These are phyloP conservation scores for Pseudogymnoascus sp. DNA, from an alignment of 2,329 filamentous ascomycete genomes.

Conservation along the genomic window DNA sequence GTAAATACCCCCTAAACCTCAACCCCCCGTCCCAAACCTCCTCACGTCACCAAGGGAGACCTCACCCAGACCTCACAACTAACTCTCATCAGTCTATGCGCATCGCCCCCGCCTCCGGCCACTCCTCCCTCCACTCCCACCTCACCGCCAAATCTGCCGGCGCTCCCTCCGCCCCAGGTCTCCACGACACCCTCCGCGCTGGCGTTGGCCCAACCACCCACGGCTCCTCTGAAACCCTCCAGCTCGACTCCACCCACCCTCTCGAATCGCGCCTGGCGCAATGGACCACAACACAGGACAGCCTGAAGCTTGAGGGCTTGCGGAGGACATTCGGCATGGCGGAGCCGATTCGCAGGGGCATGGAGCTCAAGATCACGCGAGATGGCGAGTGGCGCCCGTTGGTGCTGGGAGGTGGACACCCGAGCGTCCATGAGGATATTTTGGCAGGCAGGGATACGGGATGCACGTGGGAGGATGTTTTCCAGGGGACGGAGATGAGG, in stretches of 20 bases:
- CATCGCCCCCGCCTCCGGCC: conserved; percentile 65
- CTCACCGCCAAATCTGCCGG: conserved; percentile 47
- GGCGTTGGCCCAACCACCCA: conserved; percentile 60
- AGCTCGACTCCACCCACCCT: conserved; percentile 63
- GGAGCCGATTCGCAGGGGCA: conserved; percentile 83
- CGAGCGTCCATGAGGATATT: conserved; percentile 79
- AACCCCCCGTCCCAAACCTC: neutral
- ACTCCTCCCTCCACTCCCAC: conserved; percentile 60
- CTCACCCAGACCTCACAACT: conserved; percentile 10
- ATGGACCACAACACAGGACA: conserved; percentile 86
- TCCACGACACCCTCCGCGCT: conserved; percentile 86
- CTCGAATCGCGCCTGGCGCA: conserved; percentile 81
- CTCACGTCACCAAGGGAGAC: neutral
- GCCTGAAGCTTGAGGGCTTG: conserved; percentile 79
- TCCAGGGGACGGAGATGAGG: conserved; percentile 66
- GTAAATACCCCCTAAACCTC: conserved; percentile 30
- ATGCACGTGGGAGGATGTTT: conserved; percentile 91
- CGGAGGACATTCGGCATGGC: conserved; percentile 83
- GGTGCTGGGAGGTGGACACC: conserved; percentile 48
- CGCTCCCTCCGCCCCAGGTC: conserved; percentile 83
- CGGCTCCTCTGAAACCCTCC: conserved; percentile 35
- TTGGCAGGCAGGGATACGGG: conserved; percentile 68
- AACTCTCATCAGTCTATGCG: conserved; percentile 62
- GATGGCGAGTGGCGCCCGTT: conserved; percentile 73
- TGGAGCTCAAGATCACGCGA: conserved; percentile 87